A percentile compares a stretch with the other conserved stretches of the same genome.
phyloP scores from a whole-genome alignment of 2,329 filamentous ascomycete genomes.

The Triangularia setosa region DNA sequence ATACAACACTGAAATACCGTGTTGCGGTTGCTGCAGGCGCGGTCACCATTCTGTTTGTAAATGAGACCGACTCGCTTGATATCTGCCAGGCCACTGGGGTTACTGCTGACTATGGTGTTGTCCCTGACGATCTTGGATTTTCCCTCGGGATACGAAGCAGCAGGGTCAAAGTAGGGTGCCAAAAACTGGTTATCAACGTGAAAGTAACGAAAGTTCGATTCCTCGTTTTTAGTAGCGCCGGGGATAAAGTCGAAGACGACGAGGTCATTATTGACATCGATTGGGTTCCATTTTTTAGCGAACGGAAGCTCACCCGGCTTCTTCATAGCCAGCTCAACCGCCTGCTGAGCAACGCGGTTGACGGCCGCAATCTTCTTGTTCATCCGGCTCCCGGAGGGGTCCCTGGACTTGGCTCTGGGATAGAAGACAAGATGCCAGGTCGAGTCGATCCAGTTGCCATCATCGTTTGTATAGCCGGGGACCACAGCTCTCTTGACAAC shows the following conservation, averaged over 20 bases:
- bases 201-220: not conserved
- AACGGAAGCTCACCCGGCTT: not conserved
- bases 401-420: not conserved
- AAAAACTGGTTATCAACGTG: not conserved
- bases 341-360: not conserved
- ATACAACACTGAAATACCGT: not conserved
- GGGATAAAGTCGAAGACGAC: not conserved
- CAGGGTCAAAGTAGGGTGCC: not conserved
- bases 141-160: not conserved
- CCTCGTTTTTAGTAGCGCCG: not conserved
- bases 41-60: not conserved
- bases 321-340: not conserved
- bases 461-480: not conserved
- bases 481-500: not conserved
- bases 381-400: not conserved
- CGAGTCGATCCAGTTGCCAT: not conserved
- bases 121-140: not conserved
- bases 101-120: not conserved
- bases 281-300: not conserved
- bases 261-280: not conserved
- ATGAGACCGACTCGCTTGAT: not conserved
- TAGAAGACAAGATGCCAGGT: not conserved
- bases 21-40: not conserved
- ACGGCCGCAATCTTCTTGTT: not conserved
- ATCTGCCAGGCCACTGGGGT: not conserved